These are phyloP conservation scores for Tephrocybe sp. DNA, from an alignment of 768 basidiomycete genomes.

Conservation along the genomic window DNA sequence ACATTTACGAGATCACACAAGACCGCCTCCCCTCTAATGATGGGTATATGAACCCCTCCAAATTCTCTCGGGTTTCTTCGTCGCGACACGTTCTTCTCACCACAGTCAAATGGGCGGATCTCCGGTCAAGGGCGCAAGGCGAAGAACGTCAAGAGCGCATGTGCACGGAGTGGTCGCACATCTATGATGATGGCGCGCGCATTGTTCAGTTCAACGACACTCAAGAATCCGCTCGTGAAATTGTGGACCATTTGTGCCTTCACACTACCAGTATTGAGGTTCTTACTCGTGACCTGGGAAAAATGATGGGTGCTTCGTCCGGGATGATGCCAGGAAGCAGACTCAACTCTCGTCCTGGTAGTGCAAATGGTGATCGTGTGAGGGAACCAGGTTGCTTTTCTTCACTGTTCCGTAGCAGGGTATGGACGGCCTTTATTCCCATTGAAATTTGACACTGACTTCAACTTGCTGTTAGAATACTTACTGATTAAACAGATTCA, in stretches of 20 bases:
- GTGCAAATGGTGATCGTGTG: neutral
- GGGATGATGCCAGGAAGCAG: neutral
- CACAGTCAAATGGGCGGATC: constrained; percentile 18
- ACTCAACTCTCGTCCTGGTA: neutral
- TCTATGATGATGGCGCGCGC: constrained; percentile 10
- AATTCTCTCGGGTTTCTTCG: constrained; percentile 12
- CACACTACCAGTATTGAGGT: neutral
- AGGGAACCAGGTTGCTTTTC: neutral
- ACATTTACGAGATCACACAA: constrained; percentile 17
- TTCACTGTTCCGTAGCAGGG: neutral
- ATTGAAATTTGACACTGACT: neutral
- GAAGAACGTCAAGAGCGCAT: constrained; percentile 8
- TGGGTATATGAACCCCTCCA: constrained; percentile 13
- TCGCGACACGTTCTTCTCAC: constrained; percentile 14
- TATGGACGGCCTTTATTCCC: neutral
- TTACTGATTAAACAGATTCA: neutral
- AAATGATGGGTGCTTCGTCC: neutral
- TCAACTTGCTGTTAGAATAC: neutral
- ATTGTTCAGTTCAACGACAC: constrained; percentile 10
- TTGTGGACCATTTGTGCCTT: neutral
- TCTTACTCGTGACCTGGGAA: neutral
- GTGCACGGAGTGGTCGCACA: constrained; percentile 5
- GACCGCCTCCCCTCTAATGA: constrained; percentile 9
- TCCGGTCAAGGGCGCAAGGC: neutral
- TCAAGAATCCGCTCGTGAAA: neutral